phyloP scores from a whole-genome alignment of 2,329 filamentous ascomycete species.

The Ceratocystis papillata region DNA sequence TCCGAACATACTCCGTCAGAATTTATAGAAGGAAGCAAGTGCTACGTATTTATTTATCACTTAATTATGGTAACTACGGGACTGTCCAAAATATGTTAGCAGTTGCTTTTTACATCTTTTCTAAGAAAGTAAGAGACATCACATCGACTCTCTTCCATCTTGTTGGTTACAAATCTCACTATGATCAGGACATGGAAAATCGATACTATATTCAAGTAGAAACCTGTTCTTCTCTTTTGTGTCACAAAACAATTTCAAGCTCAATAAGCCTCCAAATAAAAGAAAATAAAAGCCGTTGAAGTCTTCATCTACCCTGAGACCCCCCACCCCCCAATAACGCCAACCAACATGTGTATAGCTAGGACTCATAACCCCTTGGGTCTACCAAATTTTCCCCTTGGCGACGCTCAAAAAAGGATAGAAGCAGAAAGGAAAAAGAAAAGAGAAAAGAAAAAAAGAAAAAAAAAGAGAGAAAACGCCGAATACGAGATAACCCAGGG shows the following conservation, averaged over 20 bases:
- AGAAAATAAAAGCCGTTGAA: constrained; percentile 4
- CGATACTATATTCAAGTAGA: background rate
- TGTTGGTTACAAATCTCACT: too few species aligned
- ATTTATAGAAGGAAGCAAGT: background rate
- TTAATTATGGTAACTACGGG: background rate
- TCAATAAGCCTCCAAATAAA: background rate
- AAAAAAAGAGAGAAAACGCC: background rate
- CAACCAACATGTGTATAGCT: background rate
- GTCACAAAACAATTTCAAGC: background rate
- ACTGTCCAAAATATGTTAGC: background rate
- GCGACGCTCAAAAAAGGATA: background rate
- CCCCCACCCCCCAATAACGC: background rate
- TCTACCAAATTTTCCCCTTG: background rate
- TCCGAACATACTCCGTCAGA: background rate
- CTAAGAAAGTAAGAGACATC: too few species aligned
- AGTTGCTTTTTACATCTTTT: background rate
- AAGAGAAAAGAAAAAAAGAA: background rate
- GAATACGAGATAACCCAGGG: background rate
- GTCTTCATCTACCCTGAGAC: background rate
- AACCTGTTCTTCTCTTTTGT: background rate
- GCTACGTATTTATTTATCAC: background rate
- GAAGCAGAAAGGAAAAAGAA: constrained; percentile 3
- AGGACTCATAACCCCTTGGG: background rate
- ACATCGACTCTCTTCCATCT: too few species aligned
- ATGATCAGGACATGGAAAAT: background rate